phyloP scores from a whole-genome alignment of 768 basidiomycete genomes.

The Hortiboletus flavorubellus region DNA sequence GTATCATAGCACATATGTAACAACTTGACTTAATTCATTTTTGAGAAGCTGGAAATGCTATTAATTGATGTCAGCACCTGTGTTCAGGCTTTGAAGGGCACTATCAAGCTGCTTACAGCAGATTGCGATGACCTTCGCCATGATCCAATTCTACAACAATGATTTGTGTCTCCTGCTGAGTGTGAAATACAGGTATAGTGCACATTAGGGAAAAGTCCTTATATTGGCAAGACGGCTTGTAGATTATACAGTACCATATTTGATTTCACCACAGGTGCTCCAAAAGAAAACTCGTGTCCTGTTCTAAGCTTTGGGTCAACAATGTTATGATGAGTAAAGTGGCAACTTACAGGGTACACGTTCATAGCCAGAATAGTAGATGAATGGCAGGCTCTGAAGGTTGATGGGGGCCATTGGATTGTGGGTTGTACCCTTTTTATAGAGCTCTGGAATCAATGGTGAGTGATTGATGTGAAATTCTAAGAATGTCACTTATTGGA shows the following conservation, averaged over 20 bases:
- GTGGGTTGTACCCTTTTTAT: constrained; percentile 21
- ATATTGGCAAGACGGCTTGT: constrained; percentile 58
- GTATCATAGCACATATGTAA: constrained; percentile 13
- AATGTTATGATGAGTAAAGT: constrained; percentile 1
- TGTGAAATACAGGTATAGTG: constrained; percentile 2
- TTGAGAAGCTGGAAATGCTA: constrained; percentile 46
- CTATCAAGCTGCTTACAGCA: constrained; percentile 50
- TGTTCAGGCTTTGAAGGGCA: neutral
- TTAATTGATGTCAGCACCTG: constrained; percentile 10
- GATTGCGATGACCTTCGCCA: constrained; percentile 40
- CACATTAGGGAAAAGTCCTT: constrained; percentile 19
- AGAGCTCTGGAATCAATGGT: constrained; percentile 14
- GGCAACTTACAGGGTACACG: constrained; percentile 52
- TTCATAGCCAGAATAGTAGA: constrained; percentile 77
- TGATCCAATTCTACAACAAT: constrained; percentile 50
- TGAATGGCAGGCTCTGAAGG: constrained; percentile 13
- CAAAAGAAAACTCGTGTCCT: constrained; percentile 72
- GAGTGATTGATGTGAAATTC: constrained; percentile 24
- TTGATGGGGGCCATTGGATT: constrained; percentile 18
- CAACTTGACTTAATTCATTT: constrained; percentile 36
- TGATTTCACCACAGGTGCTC: constrained; percentile 48
- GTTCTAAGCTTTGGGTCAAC: constrained; percentile 39
- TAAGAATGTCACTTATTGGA: constrained; percentile 31
- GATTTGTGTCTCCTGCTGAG: constrained; percentile 57
- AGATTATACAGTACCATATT: constrained; percentile 57